Evolutionary conservation across 352 stramenopile species (phyloP), one percentile per base, ranked within the genome.

Genomic region (Pythium phragmitis): DNA sequence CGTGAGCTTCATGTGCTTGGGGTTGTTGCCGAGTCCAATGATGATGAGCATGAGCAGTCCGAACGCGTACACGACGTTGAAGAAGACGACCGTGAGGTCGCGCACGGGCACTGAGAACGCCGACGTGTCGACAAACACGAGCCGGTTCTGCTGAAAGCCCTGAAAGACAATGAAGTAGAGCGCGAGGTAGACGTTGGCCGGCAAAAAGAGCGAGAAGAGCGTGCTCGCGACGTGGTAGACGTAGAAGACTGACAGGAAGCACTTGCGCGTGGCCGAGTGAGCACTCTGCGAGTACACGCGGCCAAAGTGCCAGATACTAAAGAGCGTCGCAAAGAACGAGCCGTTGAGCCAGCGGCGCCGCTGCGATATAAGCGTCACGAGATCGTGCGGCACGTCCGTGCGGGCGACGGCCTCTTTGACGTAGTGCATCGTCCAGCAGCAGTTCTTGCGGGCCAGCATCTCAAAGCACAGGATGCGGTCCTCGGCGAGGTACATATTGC

Each of bases 401-500:
- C 85, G 77, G 30, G 88, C 88, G 0, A 95, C 77, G 0, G 88
- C 85, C 17, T 94, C 79, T 42, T 93, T 89, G 30, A 95, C 83
- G 59, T 94, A 96, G 46, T 94, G 84, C 82, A 95, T 92, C 7
- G 88, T 94, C 84, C 87, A 96, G 48, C 74, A 88, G 69, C 85
- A 93, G 47, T 85, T 76, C 55, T 92, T 92, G 17, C 83, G 70
- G 9, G 86, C 88, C 13, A 96, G 73, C 34, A 96, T 68, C 70
- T 96, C 84, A 61, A 95, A 94, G 46, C 80, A 92, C 52, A 96
- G 59, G 42, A 96, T 89, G 37, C 88, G 76, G 60, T 96, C 88
- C 62, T 96, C 88, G 0, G 88, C 88, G 9, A 96, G 79, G 67
- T 94, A 94, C 85, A 95, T 95, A 65, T 96, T 96, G 50, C 83